Percentiles rank a stretch among this genome's conserved stretches.
These are phyloP conservation scores for Pilatotrama ljubarskyi DNA, from an alignment of 768 basidiomycete genomes.

Conservation along the genomic window DNA sequence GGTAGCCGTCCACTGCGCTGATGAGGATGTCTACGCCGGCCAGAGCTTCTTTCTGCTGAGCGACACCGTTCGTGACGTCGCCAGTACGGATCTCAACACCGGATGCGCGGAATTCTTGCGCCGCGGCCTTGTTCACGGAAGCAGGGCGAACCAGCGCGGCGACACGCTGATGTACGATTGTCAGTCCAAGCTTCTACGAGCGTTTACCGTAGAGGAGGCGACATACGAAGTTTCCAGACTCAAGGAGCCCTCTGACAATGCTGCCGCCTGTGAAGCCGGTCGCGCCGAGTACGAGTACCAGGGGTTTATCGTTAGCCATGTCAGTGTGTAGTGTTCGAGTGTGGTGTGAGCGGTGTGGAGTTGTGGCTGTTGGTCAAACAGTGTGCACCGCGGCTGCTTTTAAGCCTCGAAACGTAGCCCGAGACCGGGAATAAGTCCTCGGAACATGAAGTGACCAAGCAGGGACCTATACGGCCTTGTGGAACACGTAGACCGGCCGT, in stretches of 20 bases:
- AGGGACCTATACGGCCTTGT: too few species aligned
- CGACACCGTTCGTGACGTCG: neutral
- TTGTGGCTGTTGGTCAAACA: too few species aligned
- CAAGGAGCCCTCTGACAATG: conserved; percentile 21
- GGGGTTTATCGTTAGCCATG: conserved; percentile 3
- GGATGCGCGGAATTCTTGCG: neutral
- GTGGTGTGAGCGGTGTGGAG: neutral
- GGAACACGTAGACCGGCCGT: too few species aligned
- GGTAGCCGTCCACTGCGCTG: neutral
- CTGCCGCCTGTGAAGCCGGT: conserved; percentile 23
- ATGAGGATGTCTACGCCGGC: conserved; percentile 9
- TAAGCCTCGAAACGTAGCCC: too few species aligned
- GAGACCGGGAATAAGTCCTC: too few species aligned
- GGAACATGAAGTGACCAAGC: too few species aligned
- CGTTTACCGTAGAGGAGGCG: too few species aligned
- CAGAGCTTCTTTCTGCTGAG: neutral
- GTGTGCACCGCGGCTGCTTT: too few species aligned
- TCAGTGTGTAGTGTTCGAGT: neutral
- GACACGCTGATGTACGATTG: neutral
- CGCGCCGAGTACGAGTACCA: conserved; percentile 28
- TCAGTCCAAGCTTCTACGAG: too few species aligned
- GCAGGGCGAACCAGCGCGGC: neutral
- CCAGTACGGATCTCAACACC: neutral
- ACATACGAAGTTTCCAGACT: conserved; percentile 20
- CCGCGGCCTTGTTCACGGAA: neutral